A percentile compares a stretch with the other conserved stretches of the same genome.
Conservation (phyloP, 2,329 filamentous ascomycete species). For the Dactylellina parvicollis region DNA sequence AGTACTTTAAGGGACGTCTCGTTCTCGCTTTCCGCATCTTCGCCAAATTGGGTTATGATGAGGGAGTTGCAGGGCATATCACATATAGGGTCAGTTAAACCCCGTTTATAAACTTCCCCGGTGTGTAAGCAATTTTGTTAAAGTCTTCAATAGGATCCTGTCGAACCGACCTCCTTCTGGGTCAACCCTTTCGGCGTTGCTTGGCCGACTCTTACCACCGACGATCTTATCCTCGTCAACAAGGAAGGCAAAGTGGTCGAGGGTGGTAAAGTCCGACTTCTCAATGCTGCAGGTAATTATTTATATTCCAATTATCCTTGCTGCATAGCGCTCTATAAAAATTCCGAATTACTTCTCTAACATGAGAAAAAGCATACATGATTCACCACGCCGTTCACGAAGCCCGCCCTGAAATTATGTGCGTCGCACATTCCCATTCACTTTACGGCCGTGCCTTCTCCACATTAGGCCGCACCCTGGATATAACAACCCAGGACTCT, state of each 20-base stretch:
- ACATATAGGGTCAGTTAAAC: slow-evolving; percentile 42
- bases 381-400: slow-evolving; percentile 71
- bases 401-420: slow-evolving; percentile 69
- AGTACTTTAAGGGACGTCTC: slow-evolving; percentile 68
- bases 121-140: slow-evolving; percentile 68
- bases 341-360: slow-evolving; percentile 59
- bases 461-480: slow-evolving; percentile 69
- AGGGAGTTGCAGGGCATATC: slow-evolving; percentile 66
- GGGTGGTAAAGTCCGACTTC: slow-evolving; percentile 66
- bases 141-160: slow-evolving; percentile 64
- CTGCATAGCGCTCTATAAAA: slow-evolving; percentile 54
- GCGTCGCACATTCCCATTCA: slow-evolving; percentile 70
- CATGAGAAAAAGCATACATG: slow-evolving; percentile 65
- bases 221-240: slow-evolving; percentile 75
- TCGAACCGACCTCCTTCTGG: slow-evolving; percentile 71
- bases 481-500: slow-evolving; percentile 70
- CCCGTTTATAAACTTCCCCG: slow-evolving; percentile 64
- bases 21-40: slow-evolving; percentile 70
- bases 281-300: slow-evolving; percentile 63
- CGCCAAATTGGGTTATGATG: slow-evolving; percentile 68
- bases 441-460: slow-evolving; percentile 72
- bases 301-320: not conserved
- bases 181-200: slow-evolving; percentile 74
- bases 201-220: slow-evolving; percentile 71
- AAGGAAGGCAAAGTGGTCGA: slow-evolving; percentile 71